phyloP scores from a whole-genome alignment of 2,329 filamentous ascomycete species.

The Ceratocystis smalleyi region DNA sequence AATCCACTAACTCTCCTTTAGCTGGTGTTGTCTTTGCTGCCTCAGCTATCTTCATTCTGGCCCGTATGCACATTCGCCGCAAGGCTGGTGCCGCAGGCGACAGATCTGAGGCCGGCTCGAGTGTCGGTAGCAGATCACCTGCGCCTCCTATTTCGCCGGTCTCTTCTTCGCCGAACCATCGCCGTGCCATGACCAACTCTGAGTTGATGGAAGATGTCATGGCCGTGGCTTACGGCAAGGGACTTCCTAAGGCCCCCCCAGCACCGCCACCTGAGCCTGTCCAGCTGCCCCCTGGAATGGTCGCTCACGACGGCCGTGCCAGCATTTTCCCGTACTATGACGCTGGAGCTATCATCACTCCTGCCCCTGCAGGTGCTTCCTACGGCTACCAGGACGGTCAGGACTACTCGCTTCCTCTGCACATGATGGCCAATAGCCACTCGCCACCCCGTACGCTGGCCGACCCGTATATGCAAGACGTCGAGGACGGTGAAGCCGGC shows the following conservation, averaged over 20 bases:
- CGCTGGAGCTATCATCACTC: background rate
- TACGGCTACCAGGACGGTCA: conserved; percentile 14
- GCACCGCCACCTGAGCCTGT: conserved; percentile 2
- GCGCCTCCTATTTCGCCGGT: background rate
- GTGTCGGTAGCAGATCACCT: background rate
- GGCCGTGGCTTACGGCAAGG: conserved; percentile 9
- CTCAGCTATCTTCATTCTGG: conserved; percentile 11
- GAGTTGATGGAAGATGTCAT: conserved; percentile 14
- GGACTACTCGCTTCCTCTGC: background rate
- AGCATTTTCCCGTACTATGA: conserved; percentile 11
- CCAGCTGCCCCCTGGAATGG: conserved; percentile 6
- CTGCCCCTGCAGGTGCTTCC: background rate
- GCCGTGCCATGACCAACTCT: conserved; percentile 14
- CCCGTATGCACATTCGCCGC: conserved; percentile 11
- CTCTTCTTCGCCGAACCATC: background rate
- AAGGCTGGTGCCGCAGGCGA: background rate
- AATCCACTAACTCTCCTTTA: background rate
- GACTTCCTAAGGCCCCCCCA: background rate
- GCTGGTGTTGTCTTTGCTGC: conserved; percentile 15
- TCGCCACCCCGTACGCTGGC: background rate
- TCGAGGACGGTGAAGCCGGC: background rate
- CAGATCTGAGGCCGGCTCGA: background rate
- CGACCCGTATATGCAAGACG: background rate
- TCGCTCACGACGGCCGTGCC: conserved; percentile 6
- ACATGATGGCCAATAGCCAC: background rate